Evolutionary conservation across 805 yeast genomes (phyloP).

Genomic region (Kazachstania martiniae): DNA sequence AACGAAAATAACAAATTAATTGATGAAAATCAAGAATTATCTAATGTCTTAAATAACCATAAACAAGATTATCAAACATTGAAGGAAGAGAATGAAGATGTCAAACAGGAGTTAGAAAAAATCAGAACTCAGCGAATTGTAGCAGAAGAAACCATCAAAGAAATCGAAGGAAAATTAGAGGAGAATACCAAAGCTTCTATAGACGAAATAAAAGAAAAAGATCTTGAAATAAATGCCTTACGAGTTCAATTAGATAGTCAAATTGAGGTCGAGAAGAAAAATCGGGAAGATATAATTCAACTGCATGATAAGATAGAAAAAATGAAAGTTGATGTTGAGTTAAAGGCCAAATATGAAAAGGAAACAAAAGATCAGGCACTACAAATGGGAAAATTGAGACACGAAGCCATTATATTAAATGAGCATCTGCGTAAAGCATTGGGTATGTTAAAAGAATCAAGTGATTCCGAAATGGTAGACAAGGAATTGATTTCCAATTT

Average conservation of each 20-base stretch:
- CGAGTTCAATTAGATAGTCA: slow-evolving; percentile 18
- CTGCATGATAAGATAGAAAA: slow-evolving; percentile 17
- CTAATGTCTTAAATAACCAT: slow-evolving; percentile 28
- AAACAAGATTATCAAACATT: slow-evolving; percentile 21
- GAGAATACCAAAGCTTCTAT: slow-evolving; percentile 5
- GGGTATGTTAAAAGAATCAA: slow-evolving; percentile 67
- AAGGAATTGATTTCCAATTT: slow-evolving; percentile 82
- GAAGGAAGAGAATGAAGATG: slow-evolving; percentile 31
- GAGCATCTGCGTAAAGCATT: slow-evolving; percentile 94
- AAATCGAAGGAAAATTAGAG: slow-evolving; percentile 5
- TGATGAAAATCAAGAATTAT: slow-evolving; percentile 30
- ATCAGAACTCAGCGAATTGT: slow-evolving; percentile 28
- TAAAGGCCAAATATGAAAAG: slow-evolving; percentile 33
- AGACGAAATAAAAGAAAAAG: slow-evolving; percentile 15
- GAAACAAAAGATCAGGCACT: slow-evolving; percentile 63
- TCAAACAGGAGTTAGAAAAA: slow-evolving; percentile 19
- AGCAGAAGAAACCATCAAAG: slow-evolving; percentile 13
- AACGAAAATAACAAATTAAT: slow-evolving; percentile 13
- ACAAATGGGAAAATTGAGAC: slow-evolving; percentile 81
- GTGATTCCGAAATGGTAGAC: slow-evolving; percentile 70
- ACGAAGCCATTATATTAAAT: slow-evolving; percentile 85
- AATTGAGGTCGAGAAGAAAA: slow-evolving; percentile 9
- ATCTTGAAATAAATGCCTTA: slow-evolving; percentile 21
- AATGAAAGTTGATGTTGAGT: slow-evolving; percentile 14
- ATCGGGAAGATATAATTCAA: slow-evolving; percentile 9